Conservation (phyloP, 129 eudicot species). For the Oenanthe sinensis region DNA sequence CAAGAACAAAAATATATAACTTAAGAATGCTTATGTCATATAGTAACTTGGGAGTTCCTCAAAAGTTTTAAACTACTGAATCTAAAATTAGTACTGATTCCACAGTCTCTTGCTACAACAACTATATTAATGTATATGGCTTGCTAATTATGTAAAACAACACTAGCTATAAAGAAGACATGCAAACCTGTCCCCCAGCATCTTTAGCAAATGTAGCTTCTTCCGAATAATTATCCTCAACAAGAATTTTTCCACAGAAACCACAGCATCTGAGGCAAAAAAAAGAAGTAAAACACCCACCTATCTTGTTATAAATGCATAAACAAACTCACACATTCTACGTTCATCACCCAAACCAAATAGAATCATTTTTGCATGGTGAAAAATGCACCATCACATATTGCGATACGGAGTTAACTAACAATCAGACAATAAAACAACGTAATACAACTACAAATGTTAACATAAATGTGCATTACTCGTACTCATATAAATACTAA, state of each 20-base stretch:
- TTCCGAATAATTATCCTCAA: neutral
- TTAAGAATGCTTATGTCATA: no score
- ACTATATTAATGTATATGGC: neutral
- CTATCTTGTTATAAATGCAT: neutral
- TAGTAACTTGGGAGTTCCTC: neutral
- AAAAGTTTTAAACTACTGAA: neutral
- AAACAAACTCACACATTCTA: neutral
- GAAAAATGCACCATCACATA: neutral
- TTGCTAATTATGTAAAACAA: neutral
- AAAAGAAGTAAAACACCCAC: neutral
- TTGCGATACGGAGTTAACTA: neutral
- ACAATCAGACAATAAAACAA: neutral
- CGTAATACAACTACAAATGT: neutral
- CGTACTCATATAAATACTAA: neutral
- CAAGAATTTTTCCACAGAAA: conserved; percentile 1
- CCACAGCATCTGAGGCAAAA: neutral
- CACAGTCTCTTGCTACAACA: neutral
- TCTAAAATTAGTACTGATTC: neutral
- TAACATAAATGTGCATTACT: neutral
- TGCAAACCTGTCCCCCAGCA: neutral
- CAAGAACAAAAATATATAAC: neutral
- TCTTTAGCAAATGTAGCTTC: neutral
- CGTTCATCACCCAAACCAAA: neutral
- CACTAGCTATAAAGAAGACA: neutral
- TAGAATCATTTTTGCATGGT: neutral